Evolutionary conservation across 495 filamentous ascomycete genomes (phyloP), one percentile per base, ranked within the genome.

Genomic region (Diplogelasinospora grovesii): DNA sequence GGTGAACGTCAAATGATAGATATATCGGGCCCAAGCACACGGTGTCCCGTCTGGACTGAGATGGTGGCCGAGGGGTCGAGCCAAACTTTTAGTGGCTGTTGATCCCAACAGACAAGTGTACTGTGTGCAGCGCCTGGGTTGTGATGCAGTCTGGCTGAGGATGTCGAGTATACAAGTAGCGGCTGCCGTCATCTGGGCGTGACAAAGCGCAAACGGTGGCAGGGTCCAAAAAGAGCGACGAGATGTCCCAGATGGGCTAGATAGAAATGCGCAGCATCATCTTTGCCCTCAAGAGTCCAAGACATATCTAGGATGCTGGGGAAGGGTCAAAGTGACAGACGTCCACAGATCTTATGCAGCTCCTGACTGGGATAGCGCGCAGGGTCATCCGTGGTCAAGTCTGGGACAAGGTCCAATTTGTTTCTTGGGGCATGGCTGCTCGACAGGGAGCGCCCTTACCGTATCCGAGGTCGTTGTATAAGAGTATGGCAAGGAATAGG

Each of bases 261-360:
- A 18, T 19, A 19, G 14, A 18, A 14, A 18, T 33, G 30, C 30
- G 21, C n/a, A 33, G 30, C n/a, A 33, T 18, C 30, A 33, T 33
- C 30, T 18, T 33, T 18, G 6, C 3, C n/a, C 30, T 33, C n/a
- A 14, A 31, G 28, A n/a, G 28, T 13, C 28, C 13, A 31, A 1
- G 28, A 31, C 11, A n/a, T 9, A 27, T 14, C 20, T 18, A 29
- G 27, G 22, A 37, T 32, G 32, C 39, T 34, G 21, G 27, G 29
- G 45, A 40, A 27, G 25, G 36, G 41, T 16, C 30, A 22, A 36
- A 26, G 36, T 34, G 35, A 25, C 21, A 42, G 45, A 39, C 29
- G 30, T 36, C 31, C 39, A 48, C 19, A 45, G 45, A 42, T 48
- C 33, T 42, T 42, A 48, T 48, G 44, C 49, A 48, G 49, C 38